Evolutionary conservation across 2,329 filamentous ascomycete genomes (phyloP), one percentile per base, ranked within the genome.

Genomic region (Xylariaceae sp.): DNA sequence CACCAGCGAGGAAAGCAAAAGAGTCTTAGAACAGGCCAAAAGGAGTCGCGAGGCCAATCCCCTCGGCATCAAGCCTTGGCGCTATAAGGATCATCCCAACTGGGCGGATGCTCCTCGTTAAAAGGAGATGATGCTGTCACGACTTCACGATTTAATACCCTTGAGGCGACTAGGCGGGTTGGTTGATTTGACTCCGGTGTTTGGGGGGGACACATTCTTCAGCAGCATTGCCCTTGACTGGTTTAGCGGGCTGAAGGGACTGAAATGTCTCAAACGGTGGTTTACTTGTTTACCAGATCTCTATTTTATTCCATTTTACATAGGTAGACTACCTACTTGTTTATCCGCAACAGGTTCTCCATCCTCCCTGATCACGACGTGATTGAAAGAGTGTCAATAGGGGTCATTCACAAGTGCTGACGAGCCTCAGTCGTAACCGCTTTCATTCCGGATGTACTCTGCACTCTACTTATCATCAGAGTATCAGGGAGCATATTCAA

Each of bases 11-110:
- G 74, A 77, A 50, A 80, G 73, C 61, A 76, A 74, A 50, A 77
- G 77, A 55, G 74, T 84, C 9, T 74, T 87, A 56, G 76, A 80
- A 9, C 77, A 81, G 58, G 82, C 79, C 1, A 75, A 72, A 47
- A 77, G 80, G 66, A 86, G 84, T 65, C 78, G 78, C 15, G 74
- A 78, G 56, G 77, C 80, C 45, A 80, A 85, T 49, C 80, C 82
- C 0, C 76, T 78, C 54, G 81, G 79, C 3, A 85, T 87, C 63
- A 81, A 78, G 65, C 78, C 80, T 1, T 87, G 85, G 85, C 78
- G 76, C 52, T 77, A 82, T 17, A 78, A 76, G 57, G 82, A 87
- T 41, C 77, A 87, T 58, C 82, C 85, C 2, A 77, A 83, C 62
- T 88, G 84, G 83, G 78, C 81, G 60, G 66, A 71, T 37, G 34